A percentile compares a stretch with the other conserved stretches of the same genome.
Evolutionary conservation across 768 basidiomycete genomes (phyloP).

Genomic region (Asterophora parasitica): DNA sequence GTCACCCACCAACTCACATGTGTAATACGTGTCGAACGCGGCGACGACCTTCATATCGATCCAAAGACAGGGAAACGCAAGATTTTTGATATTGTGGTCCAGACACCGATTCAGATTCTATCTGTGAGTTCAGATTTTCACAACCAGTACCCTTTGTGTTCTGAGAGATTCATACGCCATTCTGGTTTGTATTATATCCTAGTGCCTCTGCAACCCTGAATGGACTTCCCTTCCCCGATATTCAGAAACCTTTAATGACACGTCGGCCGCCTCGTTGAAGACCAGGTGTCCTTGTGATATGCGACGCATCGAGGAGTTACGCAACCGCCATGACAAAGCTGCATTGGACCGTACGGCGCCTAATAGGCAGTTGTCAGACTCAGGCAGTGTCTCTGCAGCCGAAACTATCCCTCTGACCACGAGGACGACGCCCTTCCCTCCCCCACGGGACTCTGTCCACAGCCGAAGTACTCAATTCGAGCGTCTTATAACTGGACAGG

Average conservation of each 20-base stretch:
- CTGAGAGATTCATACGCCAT: background rate
- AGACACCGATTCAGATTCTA: slow-evolving; percentile 81
- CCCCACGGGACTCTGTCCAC: slow-evolving; percentile 30
- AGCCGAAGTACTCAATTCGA: slow-evolving; percentile 61
- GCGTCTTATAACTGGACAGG: slow-evolving; percentile 76
- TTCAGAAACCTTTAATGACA: slow-evolving; percentile 41
- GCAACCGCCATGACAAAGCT: background rate
- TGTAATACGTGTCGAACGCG: slow-evolving; percentile 76
- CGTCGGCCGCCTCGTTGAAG: slow-evolving; percentile 25
- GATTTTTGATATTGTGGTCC: slow-evolving; percentile 82
- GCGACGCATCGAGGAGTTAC: slow-evolving; percentile 8
- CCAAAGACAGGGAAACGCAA: slow-evolving; percentile 68
- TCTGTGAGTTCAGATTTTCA: slow-evolving; percentile 51
- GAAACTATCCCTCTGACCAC: slow-evolving; percentile 32
- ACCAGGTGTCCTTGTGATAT: slow-evolving; percentile 46
- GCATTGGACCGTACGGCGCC: slow-evolving; percentile 28
- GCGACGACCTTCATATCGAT: slow-evolving; percentile 63
- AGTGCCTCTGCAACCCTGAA: slow-evolving; percentile 82
- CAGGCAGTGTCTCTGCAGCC: slow-evolving; percentile 29
- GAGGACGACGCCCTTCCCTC: slow-evolving; percentile 25
- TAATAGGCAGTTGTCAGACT: slow-evolving; percentile 30
- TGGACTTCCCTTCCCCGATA: slow-evolving; percentile 80
- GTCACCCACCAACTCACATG: slow-evolving; percentile 79
- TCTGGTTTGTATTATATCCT: background rate
- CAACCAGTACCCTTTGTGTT: background rate